These are phyloP conservation scores for Silene conica DNA, from an alignment of 148 eudicot genomes.

Conservation along the genomic window DNA sequence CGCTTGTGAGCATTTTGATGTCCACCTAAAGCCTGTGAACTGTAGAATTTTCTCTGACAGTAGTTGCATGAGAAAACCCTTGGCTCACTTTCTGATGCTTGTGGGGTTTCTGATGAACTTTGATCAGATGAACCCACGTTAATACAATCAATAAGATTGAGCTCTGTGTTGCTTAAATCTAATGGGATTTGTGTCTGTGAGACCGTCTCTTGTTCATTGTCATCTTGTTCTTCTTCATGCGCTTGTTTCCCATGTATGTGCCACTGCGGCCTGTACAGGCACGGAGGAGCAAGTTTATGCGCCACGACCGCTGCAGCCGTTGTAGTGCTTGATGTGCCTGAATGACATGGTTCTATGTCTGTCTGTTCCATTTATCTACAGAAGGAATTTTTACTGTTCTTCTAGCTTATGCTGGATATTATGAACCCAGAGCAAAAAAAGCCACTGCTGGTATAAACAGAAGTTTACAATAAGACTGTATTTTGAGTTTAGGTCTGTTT, in stretches of 20 bases:
- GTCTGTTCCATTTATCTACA: conserved; percentile 31
- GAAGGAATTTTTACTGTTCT: not conserved
- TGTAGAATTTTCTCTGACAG: conserved; percentile 73
- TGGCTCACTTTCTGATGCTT: conserved; percentile 38
- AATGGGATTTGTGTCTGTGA: conserved; percentile 21
- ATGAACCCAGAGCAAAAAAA: not conserved
- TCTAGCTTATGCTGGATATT: conserved; percentile 16
- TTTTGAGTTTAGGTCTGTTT: conserved; percentile 22
- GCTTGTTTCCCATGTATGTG: conserved; percentile 15
- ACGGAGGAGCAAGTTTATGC: conserved; percentile 21
- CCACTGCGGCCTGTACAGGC: conserved; percentile 19
- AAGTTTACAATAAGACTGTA: not conserved
- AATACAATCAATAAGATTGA: conserved; percentile 47
- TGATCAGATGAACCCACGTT: conserved; percentile 37
- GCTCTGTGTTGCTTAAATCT: conserved; percentile 32
- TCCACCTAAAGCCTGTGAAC: conserved; percentile 84
- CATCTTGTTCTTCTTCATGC: conserved; percentile 21
- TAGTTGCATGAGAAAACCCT: conserved; percentile 76
- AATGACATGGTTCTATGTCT: conserved; percentile 32
- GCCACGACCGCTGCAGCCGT: conserved; percentile 8
- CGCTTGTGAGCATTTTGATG: conserved; percentile 88
- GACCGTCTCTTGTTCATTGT: conserved; percentile 20
- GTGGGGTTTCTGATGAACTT: conserved; percentile 39
- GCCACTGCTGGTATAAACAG: conserved; percentile 6
- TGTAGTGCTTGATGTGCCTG: conserved; percentile 29